Percentiles rank a stretch among this genome's conserved stretches.
phyloP scores from a whole-genome alignment of 2,329 filamentous ascomycete species.

The Teratosphaeria pseudoeucalypti region DNA sequence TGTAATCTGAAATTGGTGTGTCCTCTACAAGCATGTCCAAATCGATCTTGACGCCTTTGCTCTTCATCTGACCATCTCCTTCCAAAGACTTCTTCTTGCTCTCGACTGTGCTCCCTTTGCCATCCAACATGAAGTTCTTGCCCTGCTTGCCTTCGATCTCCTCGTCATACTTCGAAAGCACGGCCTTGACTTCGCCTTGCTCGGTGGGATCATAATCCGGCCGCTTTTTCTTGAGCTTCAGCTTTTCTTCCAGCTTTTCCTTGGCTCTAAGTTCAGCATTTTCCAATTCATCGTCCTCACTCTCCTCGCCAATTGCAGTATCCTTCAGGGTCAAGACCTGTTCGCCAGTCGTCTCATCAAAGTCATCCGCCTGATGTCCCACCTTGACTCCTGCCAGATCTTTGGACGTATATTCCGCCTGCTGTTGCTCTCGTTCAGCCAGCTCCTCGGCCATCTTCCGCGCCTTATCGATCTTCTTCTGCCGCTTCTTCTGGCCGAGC shows the following conservation, averaged over 20 bases:
- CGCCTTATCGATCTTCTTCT: slow-evolving; percentile 75
- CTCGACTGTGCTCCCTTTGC: slow-evolving; percentile 59
- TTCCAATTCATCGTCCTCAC: slow-evolving; percentile 83
- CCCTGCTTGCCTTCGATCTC: slow-evolving; percentile 83
- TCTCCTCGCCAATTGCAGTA: slow-evolving; percentile 66
- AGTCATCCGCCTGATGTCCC: slow-evolving; percentile 71
- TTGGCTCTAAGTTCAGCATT: slow-evolving; percentile 61
- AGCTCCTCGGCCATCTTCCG: slow-evolving; percentile 64
- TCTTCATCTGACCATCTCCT: slow-evolving; percentile 44
- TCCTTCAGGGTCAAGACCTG: slow-evolving; percentile 95
- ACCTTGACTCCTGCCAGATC: slow-evolving; percentile 88
- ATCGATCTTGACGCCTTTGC: slow-evolving; percentile 60
- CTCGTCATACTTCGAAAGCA: slow-evolving; percentile 89
- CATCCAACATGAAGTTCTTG: slow-evolving; percentile 80
- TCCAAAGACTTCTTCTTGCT: slow-evolving; percentile 38
- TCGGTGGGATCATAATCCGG: slow-evolving; percentile 79
- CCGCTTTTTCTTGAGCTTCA: slow-evolving; percentile 83
- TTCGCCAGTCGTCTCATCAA: slow-evolving; percentile 64
- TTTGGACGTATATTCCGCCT: slow-evolving; percentile 69
- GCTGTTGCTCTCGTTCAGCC: slow-evolving; percentile 60
- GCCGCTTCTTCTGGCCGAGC: slow-evolving; percentile 79
- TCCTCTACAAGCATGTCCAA: slow-evolving; percentile 59
- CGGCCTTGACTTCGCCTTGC: slow-evolving; percentile 52
- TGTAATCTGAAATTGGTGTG: slow-evolving; percentile 67
- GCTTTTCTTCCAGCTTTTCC: slow-evolving; percentile 62